phyloP scores from a whole-genome alignment of 2,329 filamentous ascomycete genomes.

The Calonectria multiphialidica region DNA sequence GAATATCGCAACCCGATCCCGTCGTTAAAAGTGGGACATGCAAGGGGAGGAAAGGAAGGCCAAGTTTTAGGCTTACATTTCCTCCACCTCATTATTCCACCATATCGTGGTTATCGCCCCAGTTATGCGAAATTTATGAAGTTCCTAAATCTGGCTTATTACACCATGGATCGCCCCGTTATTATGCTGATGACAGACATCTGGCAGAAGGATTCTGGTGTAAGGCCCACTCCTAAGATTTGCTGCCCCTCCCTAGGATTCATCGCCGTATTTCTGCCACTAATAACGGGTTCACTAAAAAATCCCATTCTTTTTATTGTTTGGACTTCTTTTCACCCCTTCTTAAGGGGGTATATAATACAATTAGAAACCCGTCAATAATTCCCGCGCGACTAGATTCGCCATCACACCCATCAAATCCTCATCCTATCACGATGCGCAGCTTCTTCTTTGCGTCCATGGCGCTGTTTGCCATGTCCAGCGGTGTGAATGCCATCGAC shows the following conservation, averaged over 20 bases:
- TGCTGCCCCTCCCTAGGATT: conserved; percentile 3
- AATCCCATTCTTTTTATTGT: not conserved
- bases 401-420: not conserved
- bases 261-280: conserved; percentile 2
- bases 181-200: not conserved
- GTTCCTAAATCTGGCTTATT: too few relatives aligned
- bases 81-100: too few relatives aligned
- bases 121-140: not conserved
- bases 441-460: not conserved
- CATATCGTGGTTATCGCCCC: too few relatives aligned
- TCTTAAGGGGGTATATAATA: not conserved
- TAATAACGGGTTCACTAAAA: not conserved
- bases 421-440: not conserved
- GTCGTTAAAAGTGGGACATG: too few relatives aligned
- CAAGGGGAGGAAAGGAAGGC: too few relatives aligned
- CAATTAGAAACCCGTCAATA: not conserved
- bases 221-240: not conserved
- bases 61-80: too few relatives aligned
- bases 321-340: not conserved
- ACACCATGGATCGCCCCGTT: not conserved
- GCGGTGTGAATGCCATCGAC: not conserved
- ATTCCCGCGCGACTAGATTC: too few relatives aligned
- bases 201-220: not conserved
- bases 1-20: too few relatives aligned
- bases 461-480: not conserved